These are phyloP conservation scores for Cornus kousa DNA, from an alignment of 148 eudicot species.

Conservation along the genomic window DNA sequence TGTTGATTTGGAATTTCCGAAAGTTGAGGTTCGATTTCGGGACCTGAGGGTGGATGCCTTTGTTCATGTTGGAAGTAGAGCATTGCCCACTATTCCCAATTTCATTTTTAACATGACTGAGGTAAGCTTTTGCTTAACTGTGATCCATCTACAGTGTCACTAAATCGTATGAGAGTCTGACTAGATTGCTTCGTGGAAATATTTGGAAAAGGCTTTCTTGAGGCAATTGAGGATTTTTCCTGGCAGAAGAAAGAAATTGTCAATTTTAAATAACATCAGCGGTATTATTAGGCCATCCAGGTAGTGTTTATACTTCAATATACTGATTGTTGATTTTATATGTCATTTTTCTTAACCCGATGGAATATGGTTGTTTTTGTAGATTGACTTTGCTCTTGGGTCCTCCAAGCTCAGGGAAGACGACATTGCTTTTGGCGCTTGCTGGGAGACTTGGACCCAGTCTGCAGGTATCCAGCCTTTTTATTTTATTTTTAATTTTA, in stretches of 20 bases:
- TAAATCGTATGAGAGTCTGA: conserved; percentile 18
- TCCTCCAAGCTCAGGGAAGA: conserved; percentile 97
- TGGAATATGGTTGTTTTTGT: conserved; percentile 7
- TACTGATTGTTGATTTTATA: not conserved
- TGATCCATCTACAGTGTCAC: not conserved
- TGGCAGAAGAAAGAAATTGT: conserved; percentile 49
- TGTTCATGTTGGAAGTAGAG: conserved; percentile 89
- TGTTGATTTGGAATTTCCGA: conserved; percentile 84
- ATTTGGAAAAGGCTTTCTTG: conserved; percentile 52
- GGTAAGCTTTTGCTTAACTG: conserved; percentile 29
- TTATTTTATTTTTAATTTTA: not conserved
- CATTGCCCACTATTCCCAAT: conserved; percentile 87
- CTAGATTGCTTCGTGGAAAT: conserved; percentile 1
- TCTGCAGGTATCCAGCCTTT: conserved; percentile 48
- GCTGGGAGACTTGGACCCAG: conserved; percentile 74
- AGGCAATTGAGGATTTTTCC: conserved; percentile 51
- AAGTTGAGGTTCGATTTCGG: conserved; percentile 79
- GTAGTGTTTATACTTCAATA: conserved; percentile 27
- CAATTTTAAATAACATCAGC: conserved; percentile 69
- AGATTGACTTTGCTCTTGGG: conserved; percentile 92
- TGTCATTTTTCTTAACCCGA: not conserved
- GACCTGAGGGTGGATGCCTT: conserved; percentile 71
- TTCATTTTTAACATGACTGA: conserved; percentile 76
- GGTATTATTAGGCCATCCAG: conserved; percentile 86
- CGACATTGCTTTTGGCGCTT: conserved; percentile 86